Evolutionary conservation across 1,284 basidiomycete genomes (phyloP).

Genomic region (Butyriboletus regius): DNA sequence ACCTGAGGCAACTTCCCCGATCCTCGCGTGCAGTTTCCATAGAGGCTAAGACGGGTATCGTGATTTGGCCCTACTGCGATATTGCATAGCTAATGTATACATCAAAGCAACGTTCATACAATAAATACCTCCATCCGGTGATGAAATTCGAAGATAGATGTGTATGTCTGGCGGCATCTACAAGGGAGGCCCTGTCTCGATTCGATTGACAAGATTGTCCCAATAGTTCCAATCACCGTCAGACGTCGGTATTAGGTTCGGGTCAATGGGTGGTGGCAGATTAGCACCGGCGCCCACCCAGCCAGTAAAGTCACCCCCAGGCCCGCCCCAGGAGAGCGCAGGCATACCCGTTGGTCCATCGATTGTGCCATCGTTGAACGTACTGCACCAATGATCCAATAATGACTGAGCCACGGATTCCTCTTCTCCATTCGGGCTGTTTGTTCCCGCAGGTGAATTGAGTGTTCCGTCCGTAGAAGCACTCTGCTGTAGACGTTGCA

Average conservation of each 20-base stretch:
- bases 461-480: constrained; percentile 37
- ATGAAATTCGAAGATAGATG: constrained; percentile 1
- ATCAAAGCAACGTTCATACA: constrained; percentile 5
- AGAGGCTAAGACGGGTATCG: not conserved
- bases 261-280: constrained; percentile 33
- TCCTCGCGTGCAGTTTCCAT: not conserved
- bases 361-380: constrained; percentile 56
- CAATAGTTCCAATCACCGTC: constrained; percentile 75
- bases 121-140: constrained; percentile 9
- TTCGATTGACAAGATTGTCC: constrained; percentile 71
- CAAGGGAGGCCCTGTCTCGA: constrained; percentile 44
- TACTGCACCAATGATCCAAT: constrained; percentile 74
- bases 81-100: constrained; percentile 7
- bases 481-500: constrained; percentile 56
- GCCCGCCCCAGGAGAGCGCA: constrained; percentile 56
- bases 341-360: constrained; percentile 47
- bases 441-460: constrained; percentile 50
- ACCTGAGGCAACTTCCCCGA: not conserved
- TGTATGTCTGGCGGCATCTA: constrained; percentile 16
- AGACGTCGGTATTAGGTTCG: constrained; percentile 40
- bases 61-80: not conserved
- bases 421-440: constrained; percentile 65
- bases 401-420: constrained; percentile 67
- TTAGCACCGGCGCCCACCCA: constrained; percentile 45
- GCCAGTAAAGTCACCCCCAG: constrained; percentile 52